Evolutionary conservation across 192 early-diverging fungal species (phyloP).

Genomic region (Coemansia sp.): DNA sequence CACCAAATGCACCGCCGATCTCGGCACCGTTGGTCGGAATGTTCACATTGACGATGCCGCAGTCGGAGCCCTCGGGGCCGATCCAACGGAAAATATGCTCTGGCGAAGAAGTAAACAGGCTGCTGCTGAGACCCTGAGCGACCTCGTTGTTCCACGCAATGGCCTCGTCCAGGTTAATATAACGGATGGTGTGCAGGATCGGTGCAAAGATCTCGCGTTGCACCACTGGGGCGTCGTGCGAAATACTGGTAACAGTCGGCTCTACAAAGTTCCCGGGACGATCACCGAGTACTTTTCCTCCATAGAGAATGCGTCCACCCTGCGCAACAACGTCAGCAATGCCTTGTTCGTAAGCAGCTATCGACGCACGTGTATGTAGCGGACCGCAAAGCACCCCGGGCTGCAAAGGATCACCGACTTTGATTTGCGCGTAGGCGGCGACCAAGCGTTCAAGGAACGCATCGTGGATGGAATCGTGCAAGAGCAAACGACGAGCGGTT

Average conservation of each 20-base stretch:
- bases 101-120: conserved; percentile 80
- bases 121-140: conserved; percentile 81
- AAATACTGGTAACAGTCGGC: conserved; percentile 87
- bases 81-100: conserved; percentile 90
- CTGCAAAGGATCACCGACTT: conserved; percentile 84
- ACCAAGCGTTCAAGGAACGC: conserved; percentile 72
- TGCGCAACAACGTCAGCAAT: conserved; percentile 78
- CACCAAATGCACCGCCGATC: conserved; percentile 96
- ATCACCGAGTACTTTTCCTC: conserved; percentile 74
- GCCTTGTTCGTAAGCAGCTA: conserved; percentile 70
- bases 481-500: conserved; percentile 84
- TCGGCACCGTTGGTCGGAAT: conserved; percentile 96
- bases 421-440: conserved; percentile 85
- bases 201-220: conserved; percentile 96
- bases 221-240: conserved; percentile 72
- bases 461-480: conserved; percentile 88
- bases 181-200: conserved; percentile 84
- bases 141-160: conserved; percentile 88
- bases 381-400: conserved; percentile 86
- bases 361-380: conserved; percentile 83
- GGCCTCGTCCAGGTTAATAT: conserved; percentile 78
- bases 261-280: conserved; percentile 86
- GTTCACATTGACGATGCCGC: conserved; percentile 92
- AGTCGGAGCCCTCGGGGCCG: conserved; percentile 87
- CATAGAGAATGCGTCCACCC: conserved; percentile 82